phyloP scores from a whole-genome alignment of 805 yeast genomes.

The Candida khao-thaluensis region DNA sequence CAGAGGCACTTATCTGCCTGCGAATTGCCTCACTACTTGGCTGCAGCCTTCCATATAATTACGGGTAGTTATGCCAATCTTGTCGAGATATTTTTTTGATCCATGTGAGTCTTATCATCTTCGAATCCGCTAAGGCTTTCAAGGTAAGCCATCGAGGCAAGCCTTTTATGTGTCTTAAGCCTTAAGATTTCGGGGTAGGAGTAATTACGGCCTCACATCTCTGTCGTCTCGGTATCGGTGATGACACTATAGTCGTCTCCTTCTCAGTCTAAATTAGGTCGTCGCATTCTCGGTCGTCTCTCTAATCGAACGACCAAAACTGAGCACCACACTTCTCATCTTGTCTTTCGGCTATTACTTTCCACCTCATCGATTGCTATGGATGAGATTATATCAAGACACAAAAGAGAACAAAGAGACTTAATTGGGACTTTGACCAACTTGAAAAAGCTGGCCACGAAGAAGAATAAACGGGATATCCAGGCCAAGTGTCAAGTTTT shows the following conservation, averaged over 20 bases:
- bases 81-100: not conserved
- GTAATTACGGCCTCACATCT: too few species aligned
- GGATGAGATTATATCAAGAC: conserved; percentile 27
- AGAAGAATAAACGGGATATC: conserved; percentile 71
- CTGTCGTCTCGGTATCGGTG: too few species aligned
- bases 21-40: conserved; percentile 1
- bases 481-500: conserved; percentile 56
- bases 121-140: too few species aligned
- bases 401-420: conserved; percentile 67
- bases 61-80: not conserved
- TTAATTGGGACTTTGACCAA: conserved; percentile 67
- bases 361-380: not conserved
- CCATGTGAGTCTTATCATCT: too few species aligned
- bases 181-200: too few species aligned
- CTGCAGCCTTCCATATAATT: not conserved
- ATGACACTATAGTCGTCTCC: not conserved
- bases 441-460: conserved; percentile 79
- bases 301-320: too few species aligned
- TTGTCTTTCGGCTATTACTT: not conserved
- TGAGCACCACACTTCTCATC: conserved; percentile 3
- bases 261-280: not conserved
- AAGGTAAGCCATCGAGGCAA: too few species aligned
- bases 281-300: too few species aligned
- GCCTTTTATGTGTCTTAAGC: too few species aligned
- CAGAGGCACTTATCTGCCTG: not conserved